Evolutionary conservation across 352 stramenopile genomes (phyloP).

Genomic region (Discostella stelligera): DNA sequence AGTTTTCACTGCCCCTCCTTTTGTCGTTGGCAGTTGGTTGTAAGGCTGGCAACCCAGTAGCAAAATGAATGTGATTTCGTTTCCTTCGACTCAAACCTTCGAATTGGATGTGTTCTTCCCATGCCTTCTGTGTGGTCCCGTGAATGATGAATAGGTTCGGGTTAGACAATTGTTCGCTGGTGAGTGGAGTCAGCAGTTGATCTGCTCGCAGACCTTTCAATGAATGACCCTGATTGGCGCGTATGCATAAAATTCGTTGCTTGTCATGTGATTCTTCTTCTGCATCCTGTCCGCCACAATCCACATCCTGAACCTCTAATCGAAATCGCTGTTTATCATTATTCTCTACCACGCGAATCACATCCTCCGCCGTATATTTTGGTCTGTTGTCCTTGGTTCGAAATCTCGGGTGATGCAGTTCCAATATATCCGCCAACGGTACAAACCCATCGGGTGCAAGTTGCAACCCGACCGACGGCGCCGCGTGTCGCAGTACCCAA

Average conservation of each 20-base stretch:
- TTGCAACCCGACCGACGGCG: conserved; percentile 52
- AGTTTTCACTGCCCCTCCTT: not conserved
- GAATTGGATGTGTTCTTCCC: conserved; percentile 55
- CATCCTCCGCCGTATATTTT: conserved; percentile 52
- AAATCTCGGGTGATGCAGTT: conserved; percentile 53
- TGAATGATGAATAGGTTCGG: conserved; percentile 61
- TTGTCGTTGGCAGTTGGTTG: not conserved
- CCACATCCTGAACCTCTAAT: conserved; percentile 33
- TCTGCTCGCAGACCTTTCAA: conserved; percentile 59
- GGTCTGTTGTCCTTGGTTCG: not conserved
- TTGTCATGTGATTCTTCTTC: not conserved
- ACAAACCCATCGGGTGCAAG: conserved; percentile 67
- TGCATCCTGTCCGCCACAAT: not conserved
- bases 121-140: conserved; percentile 64
- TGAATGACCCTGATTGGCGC: conserved; percentile 79
- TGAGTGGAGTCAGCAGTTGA: conserved; percentile 54
- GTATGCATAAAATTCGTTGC: conserved; percentile 63
- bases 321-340: conserved; percentile 76
- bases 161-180: conserved; percentile 47
- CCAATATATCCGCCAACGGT: conserved; percentile 58
- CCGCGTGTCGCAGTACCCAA: conserved; percentile 67
- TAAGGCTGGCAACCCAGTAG: conserved; percentile 48
- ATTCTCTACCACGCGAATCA: conserved; percentile 60
- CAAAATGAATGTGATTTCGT: conserved; percentile 80
- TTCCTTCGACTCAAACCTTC: conserved; percentile 68